Conservation (phyloP, 345 rosid species). For the Tarenaya hassleriana region DNA sequence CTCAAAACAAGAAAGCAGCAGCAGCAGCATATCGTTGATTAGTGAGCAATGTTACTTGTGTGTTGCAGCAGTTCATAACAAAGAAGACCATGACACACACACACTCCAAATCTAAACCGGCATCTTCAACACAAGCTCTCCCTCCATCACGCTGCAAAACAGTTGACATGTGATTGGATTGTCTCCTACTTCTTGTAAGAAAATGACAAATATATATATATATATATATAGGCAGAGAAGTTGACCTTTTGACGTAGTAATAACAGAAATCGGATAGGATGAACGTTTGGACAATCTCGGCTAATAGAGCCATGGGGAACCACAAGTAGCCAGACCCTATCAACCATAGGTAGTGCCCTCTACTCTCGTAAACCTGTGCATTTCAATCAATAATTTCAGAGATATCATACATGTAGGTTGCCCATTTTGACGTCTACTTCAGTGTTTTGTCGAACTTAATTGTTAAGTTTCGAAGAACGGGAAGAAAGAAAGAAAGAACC, state of each 20-base stretch:
- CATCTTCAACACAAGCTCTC: slow-evolving; percentile 34
- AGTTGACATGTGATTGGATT: no score
- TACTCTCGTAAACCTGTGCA: slow-evolving; percentile 50
- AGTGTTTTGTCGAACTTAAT: not conserved
- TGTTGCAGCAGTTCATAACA: slow-evolving; percentile 4
- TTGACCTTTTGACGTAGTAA: slow-evolving; percentile 75
- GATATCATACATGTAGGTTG: no score
- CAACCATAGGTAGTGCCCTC: slow-evolving; percentile 43
- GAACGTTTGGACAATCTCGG: slow-evolving; percentile 73
- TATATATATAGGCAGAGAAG: not conserved
- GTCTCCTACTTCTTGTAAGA: no score
- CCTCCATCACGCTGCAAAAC: slow-evolving; percentile 37
- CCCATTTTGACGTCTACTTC: no score
- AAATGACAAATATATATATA: no score
- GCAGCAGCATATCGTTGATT: no score
- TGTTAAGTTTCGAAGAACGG: not conserved
- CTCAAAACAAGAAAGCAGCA: no score
- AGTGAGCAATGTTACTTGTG: no score
- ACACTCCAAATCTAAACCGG: slow-evolving; percentile 27
- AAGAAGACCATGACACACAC: not conserved
- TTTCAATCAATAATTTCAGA: slow-evolving; percentile 3
- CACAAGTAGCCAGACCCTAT: slow-evolving; percentile 56
- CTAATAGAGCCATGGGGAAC: slow-evolving; percentile 51
- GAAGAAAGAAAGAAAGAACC: not conserved
- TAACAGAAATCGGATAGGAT: slow-evolving; percentile 82